Percentiles rank a stretch among this genome's conserved stretches.
phyloP scores from a whole-genome alignment of 257 asterid species.

The Solanum piurae region DNA sequence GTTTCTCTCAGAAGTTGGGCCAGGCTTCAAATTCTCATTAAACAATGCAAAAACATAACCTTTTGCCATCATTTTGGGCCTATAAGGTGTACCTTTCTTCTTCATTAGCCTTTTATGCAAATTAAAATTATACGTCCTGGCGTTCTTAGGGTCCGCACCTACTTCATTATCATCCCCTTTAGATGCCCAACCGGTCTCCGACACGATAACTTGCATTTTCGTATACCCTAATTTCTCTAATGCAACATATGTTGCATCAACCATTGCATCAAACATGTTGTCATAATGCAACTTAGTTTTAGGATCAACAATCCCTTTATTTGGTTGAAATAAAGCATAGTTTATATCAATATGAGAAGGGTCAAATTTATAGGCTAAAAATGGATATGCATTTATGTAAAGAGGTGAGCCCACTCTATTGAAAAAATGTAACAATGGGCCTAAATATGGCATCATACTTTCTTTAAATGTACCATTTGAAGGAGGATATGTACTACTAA shows the following conservation, averaged over 20 bases:
- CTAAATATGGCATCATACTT: constrained; percentile 55
- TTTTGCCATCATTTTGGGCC: constrained; percentile 44
- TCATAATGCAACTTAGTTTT: constrained; percentile 59
- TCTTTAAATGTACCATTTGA: constrained; percentile 73
- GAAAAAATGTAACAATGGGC: constrained; percentile 54
- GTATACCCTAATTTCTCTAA: constrained; percentile 48
- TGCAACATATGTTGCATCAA: constrained; percentile 67
- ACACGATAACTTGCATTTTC: constrained; percentile 61
- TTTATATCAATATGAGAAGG: constrained; percentile 46
- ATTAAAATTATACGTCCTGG: constrained; percentile 44
- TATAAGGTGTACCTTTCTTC: constrained; percentile 70
- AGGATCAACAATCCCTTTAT: constrained; percentile 37
- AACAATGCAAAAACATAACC: constrained; percentile 71
- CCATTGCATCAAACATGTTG: constrained; percentile 74
- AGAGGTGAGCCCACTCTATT: constrained; percentile 56
- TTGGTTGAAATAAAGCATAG: constrained; percentile 41
- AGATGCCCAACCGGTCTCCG: constrained; percentile 85
- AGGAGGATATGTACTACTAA: constrained; percentile 55
- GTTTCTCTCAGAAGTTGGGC: constrained; percentile 79
- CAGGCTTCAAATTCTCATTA: constrained; percentile 64
- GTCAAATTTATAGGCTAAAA: constrained; percentile 58
- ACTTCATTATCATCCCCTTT: constrained; percentile 52
- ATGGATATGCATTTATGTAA: constrained; percentile 75
- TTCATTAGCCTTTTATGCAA: constrained; percentile 33
- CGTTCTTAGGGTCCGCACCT: constrained; percentile 45